These are phyloP conservation scores for Eurotiales sp. DNA, from an alignment of 2,329 filamentous ascomycete species.

Conservation along the genomic window DNA sequence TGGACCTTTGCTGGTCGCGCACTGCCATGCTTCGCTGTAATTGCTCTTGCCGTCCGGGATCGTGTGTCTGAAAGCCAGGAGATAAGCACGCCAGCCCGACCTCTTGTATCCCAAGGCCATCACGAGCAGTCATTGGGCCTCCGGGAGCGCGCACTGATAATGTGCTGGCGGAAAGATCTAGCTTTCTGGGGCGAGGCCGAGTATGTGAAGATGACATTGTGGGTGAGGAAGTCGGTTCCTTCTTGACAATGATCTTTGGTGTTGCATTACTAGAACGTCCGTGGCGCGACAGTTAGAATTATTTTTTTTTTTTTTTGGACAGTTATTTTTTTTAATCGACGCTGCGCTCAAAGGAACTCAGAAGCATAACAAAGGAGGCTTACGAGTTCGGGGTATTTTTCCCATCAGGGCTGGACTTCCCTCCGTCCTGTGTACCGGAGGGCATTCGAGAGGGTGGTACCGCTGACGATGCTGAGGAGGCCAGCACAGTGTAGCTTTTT, in stretches of 20 bases:
- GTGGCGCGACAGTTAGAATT: conserved; percentile 20
- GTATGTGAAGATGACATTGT: conserved; percentile 65
- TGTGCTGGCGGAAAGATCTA: conserved; percentile 45
- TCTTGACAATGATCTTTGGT: conserved; percentile 88
- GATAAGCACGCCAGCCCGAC: conserved; percentile 92
- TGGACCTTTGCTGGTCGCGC: conserved; percentile 86
- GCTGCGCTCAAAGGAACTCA: background rate
- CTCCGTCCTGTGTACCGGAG: conserved; percentile 31
- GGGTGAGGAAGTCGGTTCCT: conserved; percentile 81
- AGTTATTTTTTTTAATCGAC: background rate
- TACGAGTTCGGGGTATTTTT: conserved; percentile 45
- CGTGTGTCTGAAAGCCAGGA: conserved; percentile 91
- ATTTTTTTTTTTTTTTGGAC: background rate
- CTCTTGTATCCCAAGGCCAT: conserved; percentile 75
- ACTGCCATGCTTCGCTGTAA: conserved; percentile 91
- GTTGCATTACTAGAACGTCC: conserved; percentile 48
- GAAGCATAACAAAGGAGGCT: conserved; percentile 32
- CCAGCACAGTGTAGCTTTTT: conserved; percentile 40
- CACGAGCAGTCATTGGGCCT: conserved; percentile 68
- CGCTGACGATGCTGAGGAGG: conserved; percentile 33
- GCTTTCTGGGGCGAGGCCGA: conserved; percentile 45
- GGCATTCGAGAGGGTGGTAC: conserved; percentile 33
- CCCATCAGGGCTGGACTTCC: conserved; percentile 33
- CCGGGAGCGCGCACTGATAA: conserved; percentile 65
- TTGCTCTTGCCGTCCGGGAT: conserved; percentile 95